Evolutionary conservation across 2,329 filamentous ascomycete genomes (phyloP).

Genomic region (Xylariaceae sp.): DNA sequence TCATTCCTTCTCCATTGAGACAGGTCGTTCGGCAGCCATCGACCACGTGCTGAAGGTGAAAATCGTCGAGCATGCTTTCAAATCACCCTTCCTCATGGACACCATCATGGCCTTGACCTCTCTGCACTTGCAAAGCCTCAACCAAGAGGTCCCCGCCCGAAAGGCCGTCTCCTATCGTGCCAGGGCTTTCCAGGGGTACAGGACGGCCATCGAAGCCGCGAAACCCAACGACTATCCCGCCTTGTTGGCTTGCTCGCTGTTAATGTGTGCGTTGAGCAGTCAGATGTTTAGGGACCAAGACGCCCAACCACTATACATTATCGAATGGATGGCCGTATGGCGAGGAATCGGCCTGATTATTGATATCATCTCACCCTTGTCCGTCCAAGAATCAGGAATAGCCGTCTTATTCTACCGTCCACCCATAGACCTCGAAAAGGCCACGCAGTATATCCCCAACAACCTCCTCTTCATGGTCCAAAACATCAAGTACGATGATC

Average conservation of each 20-base stretch:
- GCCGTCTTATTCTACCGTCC: constrained; percentile 46
- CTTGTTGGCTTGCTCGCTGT: constrained; percentile 46
- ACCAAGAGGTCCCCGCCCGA: constrained; percentile 33
- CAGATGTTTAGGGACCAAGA: constrained; percentile 46
- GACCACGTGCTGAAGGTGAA: constrained; percentile 41
- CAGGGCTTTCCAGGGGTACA: constrained; percentile 47
- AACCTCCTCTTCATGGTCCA: constrained; percentile 46
- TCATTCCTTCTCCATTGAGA: constrained; percentile 40
- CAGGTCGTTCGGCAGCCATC: constrained; percentile 29
- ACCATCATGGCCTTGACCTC: constrained; percentile 48
- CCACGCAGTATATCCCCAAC: constrained; percentile 39
- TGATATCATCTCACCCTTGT: constrained; percentile 30
- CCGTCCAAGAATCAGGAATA: constrained; percentile 38
- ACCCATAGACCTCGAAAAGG: constrained; percentile 39
- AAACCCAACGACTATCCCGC: constrained; percentile 43
- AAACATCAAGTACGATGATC: constrained; percentile 38
- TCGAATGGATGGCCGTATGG: constrained; percentile 56
- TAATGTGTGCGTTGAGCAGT: constrained; percentile 47
- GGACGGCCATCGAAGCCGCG: constrained; percentile 44
- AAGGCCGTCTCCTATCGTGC: constrained; percentile 42
- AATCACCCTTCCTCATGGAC: constrained; percentile 51
- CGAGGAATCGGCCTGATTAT: constrained; percentile 48
- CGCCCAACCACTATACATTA: constrained; percentile 41
- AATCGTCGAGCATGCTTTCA: constrained; percentile 47
- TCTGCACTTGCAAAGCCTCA: constrained; percentile 42